Evolutionary conservation across 192 early-diverging fungal genomes (phyloP).

Genomic region (Physocladia obscura): DNA sequence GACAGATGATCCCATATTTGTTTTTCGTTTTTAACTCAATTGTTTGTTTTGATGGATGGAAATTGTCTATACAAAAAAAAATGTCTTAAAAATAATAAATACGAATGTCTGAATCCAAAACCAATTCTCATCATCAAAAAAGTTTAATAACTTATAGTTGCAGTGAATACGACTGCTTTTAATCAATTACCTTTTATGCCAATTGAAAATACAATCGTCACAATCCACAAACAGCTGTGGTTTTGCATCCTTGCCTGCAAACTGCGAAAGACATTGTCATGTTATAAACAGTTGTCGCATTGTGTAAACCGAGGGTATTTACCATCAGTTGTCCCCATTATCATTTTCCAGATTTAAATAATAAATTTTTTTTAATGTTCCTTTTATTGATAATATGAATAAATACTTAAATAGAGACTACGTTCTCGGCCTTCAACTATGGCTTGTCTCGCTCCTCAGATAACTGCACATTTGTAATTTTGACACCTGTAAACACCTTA

Average conservation of each 20-base stretch:
- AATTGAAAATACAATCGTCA: background rate
- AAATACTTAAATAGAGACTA: conserved; percentile 46
- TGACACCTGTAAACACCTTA: conserved; percentile 7
- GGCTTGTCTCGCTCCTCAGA: conserved; percentile 19
- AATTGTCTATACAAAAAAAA: too few species aligned
- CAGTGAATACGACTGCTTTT: background rate
- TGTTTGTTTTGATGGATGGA: too few species aligned
- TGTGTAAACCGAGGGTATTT: conserved; percentile 16
- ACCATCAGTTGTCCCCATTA: too few species aligned
- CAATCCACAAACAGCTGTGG: conserved; percentile 22
- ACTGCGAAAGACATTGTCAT: conserved; percentile 37
- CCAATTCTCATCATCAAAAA: background rate
- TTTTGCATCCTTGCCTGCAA: conserved; percentile 50
- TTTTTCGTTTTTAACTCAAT: too few species aligned
- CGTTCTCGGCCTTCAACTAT: conserved; percentile 23
- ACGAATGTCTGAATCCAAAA: too few species aligned
- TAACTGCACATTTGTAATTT: background rate
- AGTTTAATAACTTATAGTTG: background rate
- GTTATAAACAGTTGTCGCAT: conserved; percentile 29
- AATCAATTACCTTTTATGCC: background rate
- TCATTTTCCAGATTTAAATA: too few species aligned
- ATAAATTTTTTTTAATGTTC: too few species aligned
- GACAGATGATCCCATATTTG: too few species aligned
- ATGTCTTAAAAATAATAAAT: too few species aligned
- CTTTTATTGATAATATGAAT: too few species aligned